Evolutionary conservation across 2,329 filamentous ascomycete genomes (phyloP), one percentile per base, ranked within the genome.

Genomic region (Myriosclerotinia scirpicola): DNA sequence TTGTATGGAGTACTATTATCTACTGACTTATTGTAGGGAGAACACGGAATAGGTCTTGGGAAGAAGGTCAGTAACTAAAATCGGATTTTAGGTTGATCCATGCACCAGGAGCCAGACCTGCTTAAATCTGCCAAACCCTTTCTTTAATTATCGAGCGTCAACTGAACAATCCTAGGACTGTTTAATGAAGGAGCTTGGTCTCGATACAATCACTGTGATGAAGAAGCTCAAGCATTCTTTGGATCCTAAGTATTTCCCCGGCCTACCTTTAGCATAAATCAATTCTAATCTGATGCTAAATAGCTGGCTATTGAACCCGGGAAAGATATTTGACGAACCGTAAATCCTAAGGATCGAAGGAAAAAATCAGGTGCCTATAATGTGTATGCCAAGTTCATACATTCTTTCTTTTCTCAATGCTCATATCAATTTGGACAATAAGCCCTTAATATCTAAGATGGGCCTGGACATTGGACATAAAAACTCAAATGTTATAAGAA

Each of bases 31-130:
- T 76, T 74, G 67, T 38, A 71, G 73, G 92, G 92, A 46, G 93
- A 96, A 77, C 92, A 96, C 77, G 90, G 90, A 1, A 84, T 96
- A 69, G 93, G 92, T 30, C 85, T 93, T 77, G 91, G 91, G 15
- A 96, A 96, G 79, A 96, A 95, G 79, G 85, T 87, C 62, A 90
- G 86, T 36, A 20, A 50, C 8, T 7, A 22, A 3, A 14, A 22
- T 36, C 2, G 30, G 5, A 4, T 2, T 12, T 50, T 48, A 2
- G 9, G 12, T 8, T 20, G 80, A 96, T 55, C 77, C 91, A 44
- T 87, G 6, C 7, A 9, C 9, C 4, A 36, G 5, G 30, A 34
- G 30, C 30, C 30, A 34, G 5, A 6, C 5, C 30, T 34, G 30
- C 5, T 34, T 34, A 4, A 34, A 34, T 34, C 30, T 34, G 30